Percentiles rank a stretch among this genome's conserved stretches.
Conservation (phyloP, 225 moss, liverwort and hornwort species). For the Rhytidiadelphus loreus region DNA sequence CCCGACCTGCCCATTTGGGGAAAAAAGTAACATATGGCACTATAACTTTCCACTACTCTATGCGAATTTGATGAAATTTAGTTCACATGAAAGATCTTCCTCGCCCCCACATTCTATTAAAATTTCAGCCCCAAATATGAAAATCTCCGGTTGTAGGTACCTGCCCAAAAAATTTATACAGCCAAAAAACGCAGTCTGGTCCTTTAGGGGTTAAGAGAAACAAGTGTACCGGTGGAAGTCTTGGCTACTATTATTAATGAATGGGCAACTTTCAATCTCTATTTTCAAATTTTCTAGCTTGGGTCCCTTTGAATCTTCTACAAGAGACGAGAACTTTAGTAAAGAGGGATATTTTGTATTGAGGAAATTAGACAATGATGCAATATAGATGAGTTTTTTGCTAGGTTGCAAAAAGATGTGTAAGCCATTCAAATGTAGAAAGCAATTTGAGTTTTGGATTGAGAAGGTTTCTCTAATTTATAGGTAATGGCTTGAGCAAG, state of each 20-base stretch:
- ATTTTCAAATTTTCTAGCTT: not conserved
- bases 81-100: too few relatives aligned
- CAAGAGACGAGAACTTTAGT: not conserved
- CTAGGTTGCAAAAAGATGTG: not conserved
- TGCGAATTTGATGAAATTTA: too few relatives aligned
- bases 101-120: too few relatives aligned
- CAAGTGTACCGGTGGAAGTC: not conserved
- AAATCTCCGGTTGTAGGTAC: too few relatives aligned
- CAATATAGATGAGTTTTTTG: fast-evolving
- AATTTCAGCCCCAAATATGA: too few relatives aligned
- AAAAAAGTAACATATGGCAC: too few relatives aligned
- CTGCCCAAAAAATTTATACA: too few relatives aligned
- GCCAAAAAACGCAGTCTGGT: too few relatives aligned
- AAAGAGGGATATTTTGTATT: not conserved
- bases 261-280: not conserved
- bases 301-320: not conserved
- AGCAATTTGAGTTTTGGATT: fast-evolving
- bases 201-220: too few relatives aligned
- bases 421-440: not conserved
- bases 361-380: not conserved
- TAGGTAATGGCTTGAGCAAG: not conserved
- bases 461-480: not conserved
- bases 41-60: too few relatives aligned
- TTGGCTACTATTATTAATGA: not conserved
- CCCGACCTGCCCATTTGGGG: too few relatives aligned